Evolutionary conservation across 306 rosid species (phyloP).

Genomic region (Castanospermum australe): DNA sequence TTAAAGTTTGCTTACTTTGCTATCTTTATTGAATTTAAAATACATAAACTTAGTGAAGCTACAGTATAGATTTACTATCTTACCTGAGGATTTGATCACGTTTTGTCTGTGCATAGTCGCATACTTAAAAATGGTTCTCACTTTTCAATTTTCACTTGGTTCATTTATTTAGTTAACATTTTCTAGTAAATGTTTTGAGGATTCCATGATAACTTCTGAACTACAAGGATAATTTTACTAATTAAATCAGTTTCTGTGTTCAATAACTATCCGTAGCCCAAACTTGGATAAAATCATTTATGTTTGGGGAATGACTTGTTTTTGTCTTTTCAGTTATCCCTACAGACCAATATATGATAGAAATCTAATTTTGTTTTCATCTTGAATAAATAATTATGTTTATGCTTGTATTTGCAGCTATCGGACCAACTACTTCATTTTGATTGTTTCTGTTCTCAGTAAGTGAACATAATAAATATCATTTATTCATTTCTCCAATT

Average conservation of each 20-base stretch:
- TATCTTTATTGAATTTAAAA: neutral
- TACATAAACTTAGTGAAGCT: neutral
- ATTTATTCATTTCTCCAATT: neutral
- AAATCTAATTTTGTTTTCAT: neutral
- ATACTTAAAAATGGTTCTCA: neutral
- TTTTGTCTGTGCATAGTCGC: neutral
- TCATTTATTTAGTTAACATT: neutral
- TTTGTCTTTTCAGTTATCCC: neutral
- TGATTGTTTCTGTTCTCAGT: constrained; percentile 85
- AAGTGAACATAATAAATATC: constrained; percentile 32
- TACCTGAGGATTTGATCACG: neutral
- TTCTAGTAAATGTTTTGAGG: neutral
- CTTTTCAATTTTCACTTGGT: neutral
- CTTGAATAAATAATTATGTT: neutral
- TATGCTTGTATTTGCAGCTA: constrained; percentile 61
- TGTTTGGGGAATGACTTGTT: neutral
- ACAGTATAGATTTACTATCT: neutral
- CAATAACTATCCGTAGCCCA: neutral
- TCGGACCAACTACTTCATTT: constrained; percentile 88
- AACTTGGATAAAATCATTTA: neutral
- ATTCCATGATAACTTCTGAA: neutral
- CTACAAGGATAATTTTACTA: neutral
- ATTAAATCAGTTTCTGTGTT: neutral
- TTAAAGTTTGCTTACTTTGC: neutral
- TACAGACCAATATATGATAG: neutral